Base-by-base conservation (phyloP, 208 protist genomes). In the Phytomonas francai region DNA sequence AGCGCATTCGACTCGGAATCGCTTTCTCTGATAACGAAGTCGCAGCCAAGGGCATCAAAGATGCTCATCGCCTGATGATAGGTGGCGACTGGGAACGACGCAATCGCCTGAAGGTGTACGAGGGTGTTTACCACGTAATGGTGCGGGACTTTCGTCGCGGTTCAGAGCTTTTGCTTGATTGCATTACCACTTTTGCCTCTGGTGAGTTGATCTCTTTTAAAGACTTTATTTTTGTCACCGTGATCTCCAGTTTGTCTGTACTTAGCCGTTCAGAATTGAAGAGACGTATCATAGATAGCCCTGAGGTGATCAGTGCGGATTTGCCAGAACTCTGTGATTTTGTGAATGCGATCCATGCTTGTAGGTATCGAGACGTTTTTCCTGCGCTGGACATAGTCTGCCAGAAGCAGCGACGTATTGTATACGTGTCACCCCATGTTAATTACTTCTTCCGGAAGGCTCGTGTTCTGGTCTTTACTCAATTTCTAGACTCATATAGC, bases 401-500 rank as follows among this genome's bases (percentile, higher is more conserved):
- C 74, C 95, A 98, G 36, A 72, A 89, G 54, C 74, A 98, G 58
- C 87, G 93, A 62, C 73, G 65, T 27, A 83, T 99, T 68, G 83
- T 96, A n/a, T 98, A 93, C 81, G 68, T 99, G 7, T 77, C 89
- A 6, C 63, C 73, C 8, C 98, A 99, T 75, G 85, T 97, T 32
- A 88, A 91, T 59, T 99, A 97, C 81, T 99, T 98, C 73, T 96
- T 96, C 61, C 89, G 98, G 57, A 98, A 99, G 78, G 88, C 99
- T 73, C 91, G 98, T 42, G 90, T 99, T 39, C 70, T 96, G 11
- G 94, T 97, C 34, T 99, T 99, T 73, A 94, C 80, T 51, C 98
- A 99, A 89, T 99, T 98, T 73, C 89, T 99, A n/a, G 95, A 99
- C 72, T 97, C 95, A 8, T 99, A 99, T 85, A 93, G 94, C 73